Evolutionary conservation across 345 rosid genomes (phyloP).

Genomic region (Carallia brachiata): DNA sequence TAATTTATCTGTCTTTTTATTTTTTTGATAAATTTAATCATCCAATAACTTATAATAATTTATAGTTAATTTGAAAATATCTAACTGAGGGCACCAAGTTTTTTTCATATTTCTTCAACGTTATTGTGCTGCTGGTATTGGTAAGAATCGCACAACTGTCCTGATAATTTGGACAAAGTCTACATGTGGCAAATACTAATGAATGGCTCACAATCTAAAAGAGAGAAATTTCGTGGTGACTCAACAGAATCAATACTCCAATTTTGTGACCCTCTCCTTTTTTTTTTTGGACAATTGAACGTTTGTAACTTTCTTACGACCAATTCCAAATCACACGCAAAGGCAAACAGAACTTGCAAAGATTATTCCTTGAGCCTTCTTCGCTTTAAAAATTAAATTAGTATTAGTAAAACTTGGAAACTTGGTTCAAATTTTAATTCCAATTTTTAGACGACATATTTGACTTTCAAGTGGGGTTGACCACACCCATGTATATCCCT

Average conservation of each 20-base stretch:
- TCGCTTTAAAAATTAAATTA: background rate
- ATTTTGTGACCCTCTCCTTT: background rate
- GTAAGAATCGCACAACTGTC: background rate
- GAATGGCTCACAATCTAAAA: background rate
- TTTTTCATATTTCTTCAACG: too few species aligned
- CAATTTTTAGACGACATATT: background rate
- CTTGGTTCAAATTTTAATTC: background rate
- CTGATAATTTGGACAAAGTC: background rate
- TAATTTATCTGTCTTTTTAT: too few species aligned
- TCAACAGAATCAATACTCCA: background rate
- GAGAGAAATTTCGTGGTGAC: background rate
- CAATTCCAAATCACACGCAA: conserved; percentile 13
- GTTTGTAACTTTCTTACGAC: background rate
- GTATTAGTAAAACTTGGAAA: background rate
- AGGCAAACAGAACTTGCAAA: background rate
- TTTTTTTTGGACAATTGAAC: background rate
- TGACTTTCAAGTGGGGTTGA: background rate
- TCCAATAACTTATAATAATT: too few species aligned
- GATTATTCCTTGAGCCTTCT: background rate
- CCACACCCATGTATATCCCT: too few species aligned
- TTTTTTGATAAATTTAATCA: too few species aligned
- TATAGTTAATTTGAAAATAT: too few species aligned
- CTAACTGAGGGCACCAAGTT: too few species aligned
- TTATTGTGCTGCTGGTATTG: too few species aligned
- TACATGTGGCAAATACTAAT: background rate